phyloP scores from a whole-genome alignment of 345 rosid species.

The Pistacia integerrima region DNA sequence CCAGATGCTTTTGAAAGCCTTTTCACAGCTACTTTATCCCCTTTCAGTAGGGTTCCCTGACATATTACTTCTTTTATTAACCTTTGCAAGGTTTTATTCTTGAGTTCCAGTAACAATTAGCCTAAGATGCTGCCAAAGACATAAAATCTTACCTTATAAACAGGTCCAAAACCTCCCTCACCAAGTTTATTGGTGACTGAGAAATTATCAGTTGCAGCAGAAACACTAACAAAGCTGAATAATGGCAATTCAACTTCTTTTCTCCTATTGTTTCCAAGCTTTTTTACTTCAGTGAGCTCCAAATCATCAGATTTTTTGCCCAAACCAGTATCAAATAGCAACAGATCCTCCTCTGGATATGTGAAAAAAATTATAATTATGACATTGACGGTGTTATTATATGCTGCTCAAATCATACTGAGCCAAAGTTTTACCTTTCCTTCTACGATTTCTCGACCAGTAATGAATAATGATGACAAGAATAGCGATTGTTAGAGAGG shows the following conservation, averaged over 20 bases:
- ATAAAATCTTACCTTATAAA: constrained; percentile 35
- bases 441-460: not conserved
- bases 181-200: constrained; percentile 43
- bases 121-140: not conserved
- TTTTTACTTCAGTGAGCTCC: constrained; percentile 17
- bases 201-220: constrained; percentile 44
- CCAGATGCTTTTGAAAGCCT: constrained; percentile 20
- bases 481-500: not conserved
- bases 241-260: constrained; percentile 37
- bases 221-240: constrained; percentile 41
- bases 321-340: constrained; percentile 9
- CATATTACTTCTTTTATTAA: constrained; percentile 34
- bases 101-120: not conserved
- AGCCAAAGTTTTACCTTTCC: constrained; percentile 8
- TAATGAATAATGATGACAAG: not conserved
- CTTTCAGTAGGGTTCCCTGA: constrained; percentile 46
- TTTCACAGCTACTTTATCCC: constrained; percentile 53
- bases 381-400: not conserved
- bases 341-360: constrained; percentile 17
- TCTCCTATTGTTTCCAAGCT: constrained; percentile 12
- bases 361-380: not conserved
- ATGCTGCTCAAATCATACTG: not conserved
- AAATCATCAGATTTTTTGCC: not conserved
- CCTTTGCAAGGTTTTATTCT: not conserved
- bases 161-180: constrained; percentile 58